These are phyloP conservation scores for Marchantia polymorpha DNA, from an alignment of 225 moss, liverwort and hornwort species.

Conservation along the genomic window DNA sequence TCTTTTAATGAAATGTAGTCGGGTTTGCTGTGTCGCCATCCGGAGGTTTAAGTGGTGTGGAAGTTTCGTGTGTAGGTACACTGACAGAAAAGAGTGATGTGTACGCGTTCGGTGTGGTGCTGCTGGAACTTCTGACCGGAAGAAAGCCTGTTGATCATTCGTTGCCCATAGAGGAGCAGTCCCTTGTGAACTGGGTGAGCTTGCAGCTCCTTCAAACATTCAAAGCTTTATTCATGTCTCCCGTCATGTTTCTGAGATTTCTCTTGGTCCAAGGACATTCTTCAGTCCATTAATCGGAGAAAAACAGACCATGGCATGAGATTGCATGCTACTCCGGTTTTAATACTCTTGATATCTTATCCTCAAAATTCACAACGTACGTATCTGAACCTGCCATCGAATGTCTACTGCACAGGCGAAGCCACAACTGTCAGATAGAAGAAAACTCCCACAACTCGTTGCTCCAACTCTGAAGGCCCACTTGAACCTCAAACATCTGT, in stretches of 20 bases:
- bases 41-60: neutral
- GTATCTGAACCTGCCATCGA: no score
- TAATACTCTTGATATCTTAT: no score
- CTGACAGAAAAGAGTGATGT: conserved; percentile 77
- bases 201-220: no score
- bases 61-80: neutral
- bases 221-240: no score
- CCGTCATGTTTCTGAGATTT: no score
- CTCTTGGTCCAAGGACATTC: no score
- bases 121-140: conserved; percentile 64
- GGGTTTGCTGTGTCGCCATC: no score
- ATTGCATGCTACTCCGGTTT: no score
- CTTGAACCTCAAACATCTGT: conserved; percentile 59
- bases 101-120: conserved; percentile 76
- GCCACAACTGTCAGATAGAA: conserved; percentile 49
- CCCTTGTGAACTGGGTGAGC: conserved; percentile 66
- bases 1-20: no score
- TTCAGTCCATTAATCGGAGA: no score
- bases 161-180: conserved; percentile 48
- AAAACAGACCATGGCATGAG: no score
- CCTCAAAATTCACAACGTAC: no score
- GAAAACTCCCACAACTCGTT: conserved; percentile 49
- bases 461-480: conserved; percentile 45
- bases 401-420: conserved; percentile 40
- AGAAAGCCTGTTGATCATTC: conserved; percentile 48